Conservation (phyloP, 169 alveolate species). For the Plasmodium relictum region DNA sequence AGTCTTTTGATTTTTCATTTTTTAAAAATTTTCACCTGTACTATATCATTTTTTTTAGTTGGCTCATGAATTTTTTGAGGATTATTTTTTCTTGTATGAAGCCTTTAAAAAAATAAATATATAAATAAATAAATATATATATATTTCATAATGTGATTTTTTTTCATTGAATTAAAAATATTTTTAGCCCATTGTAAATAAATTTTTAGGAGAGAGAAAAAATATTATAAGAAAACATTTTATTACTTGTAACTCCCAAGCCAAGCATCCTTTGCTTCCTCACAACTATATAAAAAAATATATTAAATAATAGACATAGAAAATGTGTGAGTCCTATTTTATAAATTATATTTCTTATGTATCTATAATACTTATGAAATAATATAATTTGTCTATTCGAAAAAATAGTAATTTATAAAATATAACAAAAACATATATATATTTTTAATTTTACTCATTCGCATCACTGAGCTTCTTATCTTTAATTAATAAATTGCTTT, state of each 20-base stretch:
- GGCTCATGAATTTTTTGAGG: slow-evolving; percentile 1
- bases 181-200: background rate
- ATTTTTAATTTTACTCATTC: slow-evolving; percentile 30
- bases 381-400: background rate
- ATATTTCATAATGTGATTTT: background rate
- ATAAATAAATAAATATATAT: background rate
- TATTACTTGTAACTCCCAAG: slow-evolving; percentile 36
- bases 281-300: slow-evolving; percentile 30
- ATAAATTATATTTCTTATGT: too few relatives aligned
- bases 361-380: too few relatives aligned
- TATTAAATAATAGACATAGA: background rate
- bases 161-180: too few relatives aligned
- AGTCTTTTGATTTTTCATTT: background rate
- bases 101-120: slow-evolving; percentile 19
- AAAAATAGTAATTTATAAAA: background rate
- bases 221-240: background rate
- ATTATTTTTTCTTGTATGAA: slow-evolving; percentile 55
- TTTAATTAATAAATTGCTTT: slow-evolving; percentile 32
- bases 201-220: background rate
- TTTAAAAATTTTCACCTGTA: slow-evolving; percentile 15
- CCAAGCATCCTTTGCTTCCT: slow-evolving; percentile 73
- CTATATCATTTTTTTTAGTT: slow-evolving; percentile 35
- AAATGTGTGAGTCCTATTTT: background rate
- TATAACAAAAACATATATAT: background rate
- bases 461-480: slow-evolving; percentile 60